Evolutionary conservation across 2,329 filamentous ascomycete genomes (phyloP).

Genomic region (Pseudogymnoascus sp.): DNA sequence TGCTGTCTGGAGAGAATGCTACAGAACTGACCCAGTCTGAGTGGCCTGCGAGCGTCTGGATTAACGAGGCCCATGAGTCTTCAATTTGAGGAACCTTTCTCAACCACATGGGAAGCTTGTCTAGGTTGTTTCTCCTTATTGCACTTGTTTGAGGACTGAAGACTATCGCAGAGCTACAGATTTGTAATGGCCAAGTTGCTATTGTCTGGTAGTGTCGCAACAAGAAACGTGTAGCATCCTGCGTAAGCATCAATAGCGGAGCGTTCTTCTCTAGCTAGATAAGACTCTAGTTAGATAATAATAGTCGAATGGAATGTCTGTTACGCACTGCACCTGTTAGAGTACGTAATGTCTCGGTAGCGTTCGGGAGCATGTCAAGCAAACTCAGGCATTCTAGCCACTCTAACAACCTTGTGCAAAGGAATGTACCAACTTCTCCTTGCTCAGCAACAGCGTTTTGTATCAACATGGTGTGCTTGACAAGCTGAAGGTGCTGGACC

Average conservation of each 20-base stretch:
- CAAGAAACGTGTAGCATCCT: conserved; percentile 20
- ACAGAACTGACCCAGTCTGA: neutral
- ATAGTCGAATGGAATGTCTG: conserved; percentile 2
- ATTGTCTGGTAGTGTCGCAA: conserved; percentile 17
- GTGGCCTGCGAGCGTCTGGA: conserved; percentile 12
- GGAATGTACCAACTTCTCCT: conserved; percentile 18
- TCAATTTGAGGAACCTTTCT: conserved; percentile 14
- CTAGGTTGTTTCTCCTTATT: conserved; percentile 15
- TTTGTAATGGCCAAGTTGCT: conserved; percentile 19
- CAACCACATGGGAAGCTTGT: conserved; percentile 16
- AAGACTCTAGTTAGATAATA: conserved; percentile 13
- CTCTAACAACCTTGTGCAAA: conserved; percentile 22
- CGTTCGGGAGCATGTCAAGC: conserved; percentile 17
- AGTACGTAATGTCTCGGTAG: conserved; percentile 16
- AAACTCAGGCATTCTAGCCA: conserved; percentile 28
- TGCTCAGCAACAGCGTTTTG: conserved; percentile 7
- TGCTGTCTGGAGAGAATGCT: conserved; percentile 14
- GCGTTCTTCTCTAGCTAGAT: conserved; percentile 11
- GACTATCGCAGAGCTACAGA: conserved; percentile 18
- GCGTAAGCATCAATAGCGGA: conserved; percentile 14
- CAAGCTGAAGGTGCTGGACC: conserved; percentile 20
- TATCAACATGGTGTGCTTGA: conserved; percentile 13
- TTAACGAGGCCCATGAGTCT: conserved; percentile 15
- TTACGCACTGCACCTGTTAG: conserved; percentile 17
- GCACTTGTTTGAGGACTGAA: conserved; percentile 17